phyloP scores from a whole-genome alignment of 805 yeast genomes.

The Candida saitoana region DNA sequence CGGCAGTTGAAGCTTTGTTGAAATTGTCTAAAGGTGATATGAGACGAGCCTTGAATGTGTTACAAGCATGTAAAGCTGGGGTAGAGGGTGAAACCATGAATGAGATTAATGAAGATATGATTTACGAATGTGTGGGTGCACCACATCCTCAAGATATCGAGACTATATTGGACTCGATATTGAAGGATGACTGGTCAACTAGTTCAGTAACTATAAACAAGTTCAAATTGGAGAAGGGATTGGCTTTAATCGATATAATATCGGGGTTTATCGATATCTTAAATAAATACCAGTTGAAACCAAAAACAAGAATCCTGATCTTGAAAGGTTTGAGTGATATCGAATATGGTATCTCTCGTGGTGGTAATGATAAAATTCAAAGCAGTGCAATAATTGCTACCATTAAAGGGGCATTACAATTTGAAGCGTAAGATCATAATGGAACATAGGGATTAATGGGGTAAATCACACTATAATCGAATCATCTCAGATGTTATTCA shows the following conservation, averaged over 20 bases:
- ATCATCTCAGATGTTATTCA: too few relatives aligned
- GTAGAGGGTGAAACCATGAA: slow-evolving; percentile 40
- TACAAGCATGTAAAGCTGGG: slow-evolving; percentile 91
- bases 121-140: slow-evolving; percentile 93
- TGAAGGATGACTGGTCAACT: slow-evolving; percentile 86
- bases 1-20: slow-evolving; percentile 65
- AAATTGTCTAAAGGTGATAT: slow-evolving; percentile 87
- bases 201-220: slow-evolving; percentile 63
- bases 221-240: slow-evolving; percentile 69
- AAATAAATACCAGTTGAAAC: slow-evolving; percentile 61
- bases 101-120: slow-evolving; percentile 62
- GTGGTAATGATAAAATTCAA: slow-evolving; percentile 89
- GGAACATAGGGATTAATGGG: too few relatives aligned
- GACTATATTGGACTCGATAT: slow-evolving; percentile 66
- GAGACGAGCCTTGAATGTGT: slow-evolving; percentile 89
- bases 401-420: slow-evolving; percentile 63
- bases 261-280: slow-evolving; percentile 71
- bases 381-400: slow-evolving; percentile 87
- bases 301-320: slow-evolving; percentile 57
- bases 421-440: slow-evolving; percentile 10
- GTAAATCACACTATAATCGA: too few relatives aligned
- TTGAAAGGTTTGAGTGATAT: slow-evolving; percentile 76
- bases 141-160: slow-evolving; percentile 88
- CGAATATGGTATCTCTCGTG: slow-evolving; percentile 86
- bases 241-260: slow-evolving; percentile 84